Conservation (phyloP, 371 early-diverging fungal species). For the Rozella allomycis region DNA sequence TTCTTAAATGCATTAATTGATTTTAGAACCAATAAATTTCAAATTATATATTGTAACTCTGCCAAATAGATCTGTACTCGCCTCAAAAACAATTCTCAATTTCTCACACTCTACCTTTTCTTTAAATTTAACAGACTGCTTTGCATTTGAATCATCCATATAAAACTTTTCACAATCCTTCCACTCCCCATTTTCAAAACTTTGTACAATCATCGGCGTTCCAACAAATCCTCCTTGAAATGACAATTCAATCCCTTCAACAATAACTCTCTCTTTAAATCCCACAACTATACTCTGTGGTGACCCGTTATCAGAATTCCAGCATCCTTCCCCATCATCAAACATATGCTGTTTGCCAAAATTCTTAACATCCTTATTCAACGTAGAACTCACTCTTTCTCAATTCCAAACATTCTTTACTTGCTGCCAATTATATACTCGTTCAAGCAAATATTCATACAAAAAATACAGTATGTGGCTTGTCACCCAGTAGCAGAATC, state of each 20-base stretch:
- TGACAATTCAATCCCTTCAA: conserved; percentile 21
- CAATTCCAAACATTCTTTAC: no score
- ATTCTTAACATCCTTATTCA: conserved; percentile 45
- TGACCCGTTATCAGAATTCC: conserved; percentile 75
- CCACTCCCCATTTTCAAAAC: conserved; percentile 15
- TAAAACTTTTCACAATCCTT: conserved; percentile 22
- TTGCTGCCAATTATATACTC: no score
- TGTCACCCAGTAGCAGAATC: no score
- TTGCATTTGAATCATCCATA: conserved; percentile 42
- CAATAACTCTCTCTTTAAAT: conserved; percentile 17
- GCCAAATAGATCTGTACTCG: conserved; percentile 70
- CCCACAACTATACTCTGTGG: conserved; percentile 60
- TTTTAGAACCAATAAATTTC: conserved; percentile 43
- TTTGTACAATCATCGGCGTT: conserved; percentile 31
- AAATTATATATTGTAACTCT: conserved; percentile 58
- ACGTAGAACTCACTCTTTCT: conserved; percentile 78
- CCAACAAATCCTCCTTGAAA: conserved; percentile 88
- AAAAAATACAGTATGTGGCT: no score
- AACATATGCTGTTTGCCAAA: conserved; percentile 61
- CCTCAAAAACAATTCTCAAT: conserved; percentile 43
- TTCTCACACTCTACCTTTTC: conserved; percentile 8
- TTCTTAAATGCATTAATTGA: no score
- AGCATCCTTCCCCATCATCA: conserved; percentile 67
- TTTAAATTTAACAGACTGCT: conserved; percentile 17
- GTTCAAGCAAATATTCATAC: no score